Base-by-base conservation (phyloP, 1,139 yeast genomes). In the Candida albicans region DNA sequence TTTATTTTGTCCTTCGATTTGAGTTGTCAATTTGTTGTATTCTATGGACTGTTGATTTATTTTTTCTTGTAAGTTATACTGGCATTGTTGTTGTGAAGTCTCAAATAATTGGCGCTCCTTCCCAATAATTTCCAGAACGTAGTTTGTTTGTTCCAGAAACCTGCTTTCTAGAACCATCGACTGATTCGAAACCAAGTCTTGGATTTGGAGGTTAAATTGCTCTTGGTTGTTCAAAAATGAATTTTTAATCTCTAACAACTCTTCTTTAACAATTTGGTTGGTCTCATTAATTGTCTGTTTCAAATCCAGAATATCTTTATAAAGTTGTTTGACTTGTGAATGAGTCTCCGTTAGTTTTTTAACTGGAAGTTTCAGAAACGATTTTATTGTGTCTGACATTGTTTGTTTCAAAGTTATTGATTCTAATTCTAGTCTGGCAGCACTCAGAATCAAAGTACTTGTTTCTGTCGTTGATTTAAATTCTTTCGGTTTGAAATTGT, bases 391-490 rank as follows among this genome's bases (percentile, higher is more conserved):
- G 22, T 45, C 46, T 8, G 46, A 40, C 12, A 59, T 38, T 12
- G 42, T 27, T 12, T 58, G 55, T 42, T 65, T 64, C 33, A 67
- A 52, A 3, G 65, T 58, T 11, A 63, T 47, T 1, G 69, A 60
- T 43, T 68, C 73, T 14, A 66, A 47, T 43, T 68, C 72, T 10
- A 68, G 50, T 36, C 62, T 52, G 1, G 70, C 60, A 1, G 72
- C 73, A 69, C 70, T 63, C 25, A 47, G 48, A 1, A 61, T 43
- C 13, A 65, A 46, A 12, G 25, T 35, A 15, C 29, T 42, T 18
- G 24, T 35, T 18, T 8, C 30, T 10, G 24, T 33, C 4, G 37
- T 24, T 15, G 13, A 28, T 10, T 13, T 42, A n/a, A 14, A 35
- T 32, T 30, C 39, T 12, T 18, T 10, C 9, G 33, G 28, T 13